Evolutionary conservation across 176 grass and related monocot genomes (phyloP).

Genomic region (Bromus sterilis): DNA sequence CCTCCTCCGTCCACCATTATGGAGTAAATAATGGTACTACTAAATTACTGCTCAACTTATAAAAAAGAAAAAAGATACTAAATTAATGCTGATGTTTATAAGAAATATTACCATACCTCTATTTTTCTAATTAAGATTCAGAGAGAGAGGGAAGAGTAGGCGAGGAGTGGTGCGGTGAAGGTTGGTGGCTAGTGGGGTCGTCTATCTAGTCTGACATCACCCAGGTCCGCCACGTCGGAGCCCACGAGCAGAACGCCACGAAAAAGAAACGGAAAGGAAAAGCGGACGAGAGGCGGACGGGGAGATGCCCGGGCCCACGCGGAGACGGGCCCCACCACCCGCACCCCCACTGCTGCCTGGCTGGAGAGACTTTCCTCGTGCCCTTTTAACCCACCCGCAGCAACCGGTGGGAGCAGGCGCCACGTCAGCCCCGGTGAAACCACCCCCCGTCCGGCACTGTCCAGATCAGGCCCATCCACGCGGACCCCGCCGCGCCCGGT

Average conservation of each 20-base stretch:
- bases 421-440: conserved; percentile 39
- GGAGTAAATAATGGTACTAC: too few relatives aligned
- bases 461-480: conserved; percentile 41
- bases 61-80: background rate
- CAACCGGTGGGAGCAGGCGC: conserved; percentile 17
- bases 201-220: conserved; percentile 40
- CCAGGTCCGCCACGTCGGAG: conserved; percentile 34
- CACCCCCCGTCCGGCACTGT: background rate
- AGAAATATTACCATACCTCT: too few relatives aligned
- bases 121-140: background rate
- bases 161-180: conserved; percentile 40
- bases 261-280: background rate
- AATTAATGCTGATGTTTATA: background rate
- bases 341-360: conserved; percentile 14
- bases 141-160: conserved; percentile 8
- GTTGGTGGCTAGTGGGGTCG: conserved; percentile 59
- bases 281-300: background rate
- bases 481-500: background rate
- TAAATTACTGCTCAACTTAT: too few relatives aligned
- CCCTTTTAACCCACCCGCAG: conserved; percentile 36
- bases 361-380: conserved; percentile 32
- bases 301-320: background rate
- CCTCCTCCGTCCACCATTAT: too few relatives aligned
- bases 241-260: conserved; percentile 34
- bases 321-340: background rate